Evolutionary conservation across 129 eudicot species (phyloP), one percentile per base, ranked within the genome.

Genomic region (Glebionis coronaria): DNA sequence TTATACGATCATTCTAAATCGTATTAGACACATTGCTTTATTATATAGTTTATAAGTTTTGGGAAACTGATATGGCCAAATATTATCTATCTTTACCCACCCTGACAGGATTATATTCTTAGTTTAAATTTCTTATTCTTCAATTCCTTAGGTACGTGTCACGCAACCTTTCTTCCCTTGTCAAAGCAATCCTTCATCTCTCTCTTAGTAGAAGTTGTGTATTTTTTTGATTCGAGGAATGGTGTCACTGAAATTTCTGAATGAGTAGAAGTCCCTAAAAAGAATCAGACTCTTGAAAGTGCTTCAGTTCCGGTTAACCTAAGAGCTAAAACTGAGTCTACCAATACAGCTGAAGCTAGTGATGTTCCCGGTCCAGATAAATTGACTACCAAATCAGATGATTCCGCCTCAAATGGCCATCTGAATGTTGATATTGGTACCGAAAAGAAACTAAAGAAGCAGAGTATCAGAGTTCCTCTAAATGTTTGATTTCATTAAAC

Each of bases 241-340:
- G 99, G 95, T 77, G 87, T 90, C 54, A 75, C 90, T 80, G 99
- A 90, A 74, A 84, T 90, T 16, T 82, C 95, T 56, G 99, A 94
- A 78, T 94, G 99, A 95, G 88, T 94, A 13, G 99, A 94, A 72
- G 94, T 90, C 74, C 97, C 94, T 21, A 82, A 84, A 73, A 90
- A 90, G 84, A 92, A 85, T 81, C 82, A 78, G 61, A 92, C 95
- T 4, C 74, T 76, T 21, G 96, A 92, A 42, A 90, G 90, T 78
- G 85, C 82, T 77, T 82, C 90, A 72, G 68, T 84, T 67, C 61
- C 68, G 90, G n/a, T n/a, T n/a, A n/a, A n/a, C n/a, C n/a, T n/a
- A n/a, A n/a, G n/a, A n/a, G n/a, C n/a, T n/a, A n/a, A 94, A 70
- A 69, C 74, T 56, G 82, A 73, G 31, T 69, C 85, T 7, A 31